Percentiles rank a stretch among this genome's conserved stretches.
phyloP scores from a whole-genome alignment of 148 eudicot genomes.

The Persicaria maculosa region DNA sequence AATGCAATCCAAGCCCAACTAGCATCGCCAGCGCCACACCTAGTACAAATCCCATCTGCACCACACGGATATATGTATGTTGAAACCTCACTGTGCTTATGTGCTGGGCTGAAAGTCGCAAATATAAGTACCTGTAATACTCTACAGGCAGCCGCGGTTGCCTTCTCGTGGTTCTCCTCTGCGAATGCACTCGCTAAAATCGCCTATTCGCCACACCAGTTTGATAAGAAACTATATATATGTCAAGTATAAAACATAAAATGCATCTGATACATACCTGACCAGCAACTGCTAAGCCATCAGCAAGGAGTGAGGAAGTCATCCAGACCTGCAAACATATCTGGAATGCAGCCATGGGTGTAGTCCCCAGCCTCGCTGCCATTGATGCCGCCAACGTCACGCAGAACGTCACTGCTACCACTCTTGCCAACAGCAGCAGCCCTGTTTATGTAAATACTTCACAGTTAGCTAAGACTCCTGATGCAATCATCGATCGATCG shows the following conservation, averaged over 20 bases:
- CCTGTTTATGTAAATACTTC: slow-evolving; percentile 35
- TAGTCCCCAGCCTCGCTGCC: slow-evolving; percentile 86
- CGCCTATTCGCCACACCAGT: slow-evolving; percentile 37
- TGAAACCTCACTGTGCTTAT: neutral
- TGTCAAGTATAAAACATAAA: neutral
- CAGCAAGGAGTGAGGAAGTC: slow-evolving; percentile 92
- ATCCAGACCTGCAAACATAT: slow-evolving; percentile 94
- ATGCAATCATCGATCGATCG: neutral
- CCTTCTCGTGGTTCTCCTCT: slow-evolving; percentile 74
- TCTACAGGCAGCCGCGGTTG: slow-evolving; percentile 67
- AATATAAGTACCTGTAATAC: slow-evolving; percentile 60
- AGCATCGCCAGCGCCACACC: slow-evolving; percentile 67
- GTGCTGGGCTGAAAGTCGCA: neutral
- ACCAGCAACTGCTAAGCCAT: slow-evolving; percentile 96
- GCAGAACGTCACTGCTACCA: slow-evolving; percentile 78
- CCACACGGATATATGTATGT: neutral
- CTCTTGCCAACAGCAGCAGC: slow-evolving; percentile 56
- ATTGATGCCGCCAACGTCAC: slow-evolving; percentile 89
- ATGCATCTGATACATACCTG: slow-evolving; percentile 41
- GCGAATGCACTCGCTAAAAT: slow-evolving; percentile 96
- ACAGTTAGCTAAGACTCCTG: neutral
- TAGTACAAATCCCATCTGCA: slow-evolving; percentile 89
- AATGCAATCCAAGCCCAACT: slow-evolving; percentile 80
- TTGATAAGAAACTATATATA: neutral
- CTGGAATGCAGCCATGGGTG: slow-evolving; percentile 93